Conservation (phyloP, 2,329 filamentous ascomycete genomes). For the Trichophyton verrucosum region DNA sequence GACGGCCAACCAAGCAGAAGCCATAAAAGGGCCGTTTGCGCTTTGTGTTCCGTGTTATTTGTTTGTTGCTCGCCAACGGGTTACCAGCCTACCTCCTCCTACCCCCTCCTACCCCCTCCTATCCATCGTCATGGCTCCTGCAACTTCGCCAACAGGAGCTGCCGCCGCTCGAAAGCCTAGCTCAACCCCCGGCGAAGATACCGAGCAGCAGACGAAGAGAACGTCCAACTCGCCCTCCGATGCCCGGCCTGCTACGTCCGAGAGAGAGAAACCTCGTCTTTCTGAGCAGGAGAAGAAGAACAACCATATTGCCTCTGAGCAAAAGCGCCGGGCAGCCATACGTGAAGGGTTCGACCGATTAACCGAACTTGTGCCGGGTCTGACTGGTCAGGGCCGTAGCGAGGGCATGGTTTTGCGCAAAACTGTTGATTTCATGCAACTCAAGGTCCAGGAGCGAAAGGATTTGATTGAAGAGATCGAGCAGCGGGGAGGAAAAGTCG, state of each 20-base stretch:
- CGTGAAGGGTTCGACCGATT: slow-evolving; percentile 73
- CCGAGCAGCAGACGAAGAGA: not conserved
- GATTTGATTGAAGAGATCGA: slow-evolving; percentile 48
- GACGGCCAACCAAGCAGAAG: not conserved
- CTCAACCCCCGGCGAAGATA: not conserved
- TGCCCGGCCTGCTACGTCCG: not conserved
- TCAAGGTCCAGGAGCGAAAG: slow-evolving; percentile 48
- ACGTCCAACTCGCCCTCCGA: slow-evolving; percentile 5
- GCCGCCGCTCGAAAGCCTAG: not conserved
- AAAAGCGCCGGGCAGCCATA: slow-evolving; percentile 59
- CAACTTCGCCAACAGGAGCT: not conserved
- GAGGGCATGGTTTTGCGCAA: slow-evolving; percentile 71
- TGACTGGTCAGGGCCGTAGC: slow-evolving; percentile 71
- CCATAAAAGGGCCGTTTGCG: not conserved
- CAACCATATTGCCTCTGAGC: slow-evolving; percentile 57
- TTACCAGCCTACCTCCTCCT: not conserved
- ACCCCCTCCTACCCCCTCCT: too few relatives aligned
- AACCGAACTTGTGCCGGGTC: slow-evolving; percentile 65
- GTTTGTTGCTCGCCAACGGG: not conserved
- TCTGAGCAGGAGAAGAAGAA: slow-evolving; percentile 60
- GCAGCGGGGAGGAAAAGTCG: slow-evolving; percentile 45
- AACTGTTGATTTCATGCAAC: slow-evolving; percentile 53
- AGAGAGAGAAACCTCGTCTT: slow-evolving; percentile 24
- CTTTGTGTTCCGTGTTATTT: not conserved
- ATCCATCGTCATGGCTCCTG: not conserved